These are phyloP conservation scores for Sanghuangporus sanghuang DNA, from an alignment of 1,284 basidiomycete genomes.

Conservation along the genomic window DNA sequence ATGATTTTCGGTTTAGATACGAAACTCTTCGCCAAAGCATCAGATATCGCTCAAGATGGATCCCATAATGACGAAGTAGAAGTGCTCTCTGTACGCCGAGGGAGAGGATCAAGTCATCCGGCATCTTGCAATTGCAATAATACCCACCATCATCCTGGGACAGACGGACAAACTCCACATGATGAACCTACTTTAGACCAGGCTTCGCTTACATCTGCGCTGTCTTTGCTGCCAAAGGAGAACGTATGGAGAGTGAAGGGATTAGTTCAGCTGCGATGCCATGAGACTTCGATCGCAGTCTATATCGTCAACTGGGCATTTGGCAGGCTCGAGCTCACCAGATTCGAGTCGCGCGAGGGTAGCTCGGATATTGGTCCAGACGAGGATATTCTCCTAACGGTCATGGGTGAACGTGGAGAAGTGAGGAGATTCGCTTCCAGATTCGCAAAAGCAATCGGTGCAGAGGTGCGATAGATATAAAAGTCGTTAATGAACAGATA, in stretches of 20 bases:
- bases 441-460: slow-evolving; percentile 52
- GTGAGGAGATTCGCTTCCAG: slow-evolving; percentile 53
- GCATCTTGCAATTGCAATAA: slow-evolving; percentile 25
- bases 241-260: slow-evolving; percentile 78
- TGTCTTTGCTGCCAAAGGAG: slow-evolving; percentile 59
- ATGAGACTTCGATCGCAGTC: not conserved
- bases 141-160: slow-evolving; percentile 23
- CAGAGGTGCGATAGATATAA: slow-evolving; percentile 17
- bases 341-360: slow-evolving; percentile 23
- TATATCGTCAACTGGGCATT: slow-evolving; percentile 90
- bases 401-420: slow-evolving; percentile 87
- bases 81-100: slow-evolving; percentile 58
- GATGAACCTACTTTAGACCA: slow-evolving; percentile 17
- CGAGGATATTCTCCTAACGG: slow-evolving; percentile 54
- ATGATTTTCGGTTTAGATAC: slow-evolving; percentile 84
- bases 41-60: slow-evolving; percentile 24
- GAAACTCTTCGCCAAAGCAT: slow-evolving; percentile 51
- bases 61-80: slow-evolving; percentile 79
- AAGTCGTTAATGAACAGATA: not conserved
- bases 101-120: slow-evolving; percentile 28
- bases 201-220: slow-evolving; percentile 27
- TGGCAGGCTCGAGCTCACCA: slow-evolving; percentile 70
- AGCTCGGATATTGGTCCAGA: slow-evolving; percentile 29
- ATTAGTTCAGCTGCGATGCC: slow-evolving; percentile 45
- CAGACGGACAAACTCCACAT: slow-evolving; percentile 18